Conservation (phyloP, 257 asterid species). For the Nicotiana tomentosiformis region DNA sequence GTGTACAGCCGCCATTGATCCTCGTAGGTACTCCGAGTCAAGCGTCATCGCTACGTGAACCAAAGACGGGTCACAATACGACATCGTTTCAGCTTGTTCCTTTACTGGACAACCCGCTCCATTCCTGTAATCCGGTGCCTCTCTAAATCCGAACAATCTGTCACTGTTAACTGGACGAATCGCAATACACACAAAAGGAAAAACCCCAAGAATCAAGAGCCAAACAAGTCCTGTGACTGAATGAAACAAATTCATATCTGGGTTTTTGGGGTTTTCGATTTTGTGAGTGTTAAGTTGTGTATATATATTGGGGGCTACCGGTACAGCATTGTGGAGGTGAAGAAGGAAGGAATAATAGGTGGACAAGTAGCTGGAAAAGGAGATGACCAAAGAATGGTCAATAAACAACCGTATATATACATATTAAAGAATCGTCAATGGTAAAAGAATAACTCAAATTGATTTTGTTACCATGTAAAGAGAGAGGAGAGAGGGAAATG, state of each 20-base stretch:
- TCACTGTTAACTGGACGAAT: not conserved
- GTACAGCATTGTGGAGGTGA: not conserved
- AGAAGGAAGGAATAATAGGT: not conserved
- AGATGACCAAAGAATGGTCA: not conserved
- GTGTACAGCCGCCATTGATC: constrained; percentile 13
- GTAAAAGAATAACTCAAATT: not conserved
- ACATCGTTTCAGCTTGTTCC: not conserved
- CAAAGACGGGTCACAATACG: not conserved
- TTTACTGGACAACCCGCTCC: not conserved
- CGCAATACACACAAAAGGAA: not conserved
- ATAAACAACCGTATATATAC: not conserved
- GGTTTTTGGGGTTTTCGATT: not conserved
- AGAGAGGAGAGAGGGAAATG: not conserved
- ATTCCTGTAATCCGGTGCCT: constrained; percentile 9
- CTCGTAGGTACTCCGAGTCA: constrained; percentile 10
- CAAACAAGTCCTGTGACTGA: not conserved
- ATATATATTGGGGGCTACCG: not conserved
- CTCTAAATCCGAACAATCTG: not conserved
- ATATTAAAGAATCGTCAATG: not conserved
- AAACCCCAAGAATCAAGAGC: not conserved
- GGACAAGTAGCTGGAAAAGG: not conserved
- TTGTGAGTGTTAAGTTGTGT: not conserved
- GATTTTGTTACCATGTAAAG: not conserved
- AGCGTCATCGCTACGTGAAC: constrained; percentile 3
- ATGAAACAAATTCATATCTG: not conserved